Percentiles rank a stretch among this genome's conserved stretches.
Evolutionary conservation across 306 rosid genomes (phyloP).

Genomic region (Quercus engelmannii): DNA sequence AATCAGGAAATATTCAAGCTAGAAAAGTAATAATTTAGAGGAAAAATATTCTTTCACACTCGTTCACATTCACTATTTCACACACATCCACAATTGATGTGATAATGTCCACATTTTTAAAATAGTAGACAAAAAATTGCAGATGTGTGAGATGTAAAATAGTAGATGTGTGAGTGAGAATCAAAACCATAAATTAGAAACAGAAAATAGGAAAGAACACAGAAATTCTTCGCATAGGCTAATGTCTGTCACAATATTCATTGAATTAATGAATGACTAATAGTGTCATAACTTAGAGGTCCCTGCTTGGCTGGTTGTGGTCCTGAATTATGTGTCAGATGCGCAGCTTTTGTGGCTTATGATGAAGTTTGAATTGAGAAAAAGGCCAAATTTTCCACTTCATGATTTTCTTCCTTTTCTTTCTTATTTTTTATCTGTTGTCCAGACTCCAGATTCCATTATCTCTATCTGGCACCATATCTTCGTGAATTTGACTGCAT

Average conservation of each 20-base stretch:
- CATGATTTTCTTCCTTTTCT: neutral
- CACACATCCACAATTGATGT: too few relatives aligned
- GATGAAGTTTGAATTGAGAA: neutral
- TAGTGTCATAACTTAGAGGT: neutral
- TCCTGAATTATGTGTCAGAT: neutral
- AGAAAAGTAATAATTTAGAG: too few relatives aligned
- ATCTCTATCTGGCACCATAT: neutral
- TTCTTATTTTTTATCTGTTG: neutral
- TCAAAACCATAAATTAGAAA: too few relatives aligned
- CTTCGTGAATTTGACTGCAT: neutral
- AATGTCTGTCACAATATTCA: neutral
- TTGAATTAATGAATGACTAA: neutral
- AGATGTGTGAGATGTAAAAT: too few relatives aligned
- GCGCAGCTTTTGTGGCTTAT: neutral
- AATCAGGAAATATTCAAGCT: neutral
- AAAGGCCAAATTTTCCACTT: neutral
- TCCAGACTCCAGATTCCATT: neutral
- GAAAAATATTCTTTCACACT: too few relatives aligned
- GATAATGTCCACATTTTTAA: too few relatives aligned
- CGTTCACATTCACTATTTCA: too few relatives aligned
- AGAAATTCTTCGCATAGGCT: too few relatives aligned
- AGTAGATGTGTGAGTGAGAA: too few relatives aligned
- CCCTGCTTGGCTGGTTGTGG: neutral
- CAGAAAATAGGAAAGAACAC: too few relatives aligned
- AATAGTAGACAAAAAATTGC: too few relatives aligned